phyloP scores from a whole-genome alignment of 352 stramenopile genomes.

The Phytophthora cajani region DNA sequence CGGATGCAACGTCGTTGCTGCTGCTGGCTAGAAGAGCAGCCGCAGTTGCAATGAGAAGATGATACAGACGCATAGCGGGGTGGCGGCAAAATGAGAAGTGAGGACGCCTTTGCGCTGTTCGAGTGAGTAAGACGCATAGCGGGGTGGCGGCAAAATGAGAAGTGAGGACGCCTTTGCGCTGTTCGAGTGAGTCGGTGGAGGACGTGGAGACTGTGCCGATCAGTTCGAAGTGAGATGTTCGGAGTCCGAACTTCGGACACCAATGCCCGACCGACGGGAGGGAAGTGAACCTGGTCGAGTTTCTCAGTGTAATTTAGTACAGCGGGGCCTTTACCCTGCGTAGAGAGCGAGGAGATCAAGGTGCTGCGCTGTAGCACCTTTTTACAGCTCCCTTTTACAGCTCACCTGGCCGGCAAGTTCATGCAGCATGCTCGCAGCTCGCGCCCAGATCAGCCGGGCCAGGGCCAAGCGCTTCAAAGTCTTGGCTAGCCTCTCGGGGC shows the following conservation, averaged over 20 bases:
- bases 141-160: constrained; percentile 4
- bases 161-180: constrained; percentile 8
- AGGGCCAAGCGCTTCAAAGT: background rate
- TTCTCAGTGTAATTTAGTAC: constrained; percentile 1
- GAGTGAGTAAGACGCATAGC: constrained; percentile 16
- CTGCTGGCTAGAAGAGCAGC: constrained; percentile 14
- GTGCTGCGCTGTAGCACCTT: background rate
- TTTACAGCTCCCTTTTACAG: no score
- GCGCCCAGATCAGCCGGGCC: constrained; percentile 1
- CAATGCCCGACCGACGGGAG: background rate
- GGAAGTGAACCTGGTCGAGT: constrained; percentile 8
- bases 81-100: constrained; percentile 12
- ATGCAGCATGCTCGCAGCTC: no score
- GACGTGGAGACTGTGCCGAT: background rate
- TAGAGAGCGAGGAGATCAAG: constrained; percentile 1
- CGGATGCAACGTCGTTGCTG: constrained; percentile 5
- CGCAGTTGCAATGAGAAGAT: constrained; percentile 11
- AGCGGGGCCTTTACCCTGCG: constrained; percentile 7
- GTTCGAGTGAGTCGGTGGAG: constrained; percentile 1
- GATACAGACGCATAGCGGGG: constrained; percentile 13
- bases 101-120: constrained; percentile 7
- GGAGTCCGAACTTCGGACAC: constrained; percentile 24
- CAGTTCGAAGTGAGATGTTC: constrained; percentile 3
- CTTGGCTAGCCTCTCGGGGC: background rate
- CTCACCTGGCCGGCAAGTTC: no score